A percentile compares a stretch with the other conserved stretches of the same genome.
Evolutionary conservation across 768 basidiomycete species (phyloP).

Genomic region (Mycena crocata): DNA sequence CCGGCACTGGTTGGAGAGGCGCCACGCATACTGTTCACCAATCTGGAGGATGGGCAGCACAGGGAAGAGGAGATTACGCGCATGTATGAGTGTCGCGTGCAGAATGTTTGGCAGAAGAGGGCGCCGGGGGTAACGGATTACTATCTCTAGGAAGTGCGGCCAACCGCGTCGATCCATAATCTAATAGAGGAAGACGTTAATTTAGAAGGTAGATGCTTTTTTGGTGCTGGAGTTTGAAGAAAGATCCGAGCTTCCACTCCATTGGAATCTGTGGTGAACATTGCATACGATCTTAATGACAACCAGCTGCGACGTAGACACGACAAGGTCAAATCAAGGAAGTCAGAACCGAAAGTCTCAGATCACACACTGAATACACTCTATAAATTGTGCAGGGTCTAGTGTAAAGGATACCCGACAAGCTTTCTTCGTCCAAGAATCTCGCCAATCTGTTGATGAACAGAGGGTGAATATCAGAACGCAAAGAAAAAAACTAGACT

Average conservation of each 20-base stretch:
- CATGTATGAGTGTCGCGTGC: slow-evolving; percentile 17
- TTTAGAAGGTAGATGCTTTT: no score
- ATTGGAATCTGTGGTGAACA: no score
- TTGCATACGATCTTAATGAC: no score
- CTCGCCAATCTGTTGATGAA: slow-evolving; percentile 79
- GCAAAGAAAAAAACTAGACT: slow-evolving; percentile 4
- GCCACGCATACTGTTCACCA: background rate
- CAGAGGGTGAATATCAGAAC: slow-evolving; percentile 1
- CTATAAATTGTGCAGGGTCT: slow-evolving; percentile 37
- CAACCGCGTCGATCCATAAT: no score
- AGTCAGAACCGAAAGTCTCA: no score
- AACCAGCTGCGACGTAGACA: no score
- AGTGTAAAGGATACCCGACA: slow-evolving; percentile 81
- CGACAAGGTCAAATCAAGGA: no score
- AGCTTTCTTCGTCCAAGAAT: slow-evolving; percentile 85
- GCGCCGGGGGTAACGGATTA: slow-evolving; percentile 19
- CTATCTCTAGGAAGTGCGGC: slow-evolving; percentile 8
- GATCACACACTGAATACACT: slow-evolving; percentile 4
- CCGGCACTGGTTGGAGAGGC: background rate
- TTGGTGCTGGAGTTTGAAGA: no score
- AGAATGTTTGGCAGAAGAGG: slow-evolving; percentile 6
- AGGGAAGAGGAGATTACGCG: background rate
- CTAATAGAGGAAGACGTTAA: no score
- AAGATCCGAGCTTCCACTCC: no score
- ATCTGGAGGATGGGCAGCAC: slow-evolving; percentile 8